Conservation (phyloP, 495 filamentous ascomycete species). For the Schizothecium vesticola region DNA sequence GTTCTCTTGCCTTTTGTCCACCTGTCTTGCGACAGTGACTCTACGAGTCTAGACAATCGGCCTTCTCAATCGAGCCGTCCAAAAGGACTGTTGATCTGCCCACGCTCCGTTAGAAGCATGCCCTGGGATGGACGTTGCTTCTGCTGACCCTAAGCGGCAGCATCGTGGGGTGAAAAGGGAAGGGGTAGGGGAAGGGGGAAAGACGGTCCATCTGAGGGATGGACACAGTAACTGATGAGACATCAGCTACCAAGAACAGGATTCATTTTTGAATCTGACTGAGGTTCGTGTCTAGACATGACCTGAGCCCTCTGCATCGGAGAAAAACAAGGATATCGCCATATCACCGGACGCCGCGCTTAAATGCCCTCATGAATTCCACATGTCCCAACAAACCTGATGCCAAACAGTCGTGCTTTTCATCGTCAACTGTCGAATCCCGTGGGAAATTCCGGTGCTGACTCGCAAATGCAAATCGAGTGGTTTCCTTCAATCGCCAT, state of each 20-base stretch:
- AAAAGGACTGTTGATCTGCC: conserved; percentile 49
- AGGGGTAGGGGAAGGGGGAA: conserved; percentile 2
- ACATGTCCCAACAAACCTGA: conserved; percentile 11
- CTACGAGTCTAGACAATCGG: conserved; percentile 48
- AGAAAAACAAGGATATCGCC: conserved; percentile 10
- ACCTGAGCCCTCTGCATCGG: conserved; percentile 7
- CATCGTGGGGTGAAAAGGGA: conserved; percentile 37
- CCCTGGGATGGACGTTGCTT: conserved; percentile 45
- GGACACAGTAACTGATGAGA: not conserved
- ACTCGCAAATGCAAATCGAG: conserved; percentile 9
- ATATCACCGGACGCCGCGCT: conserved; percentile 30
- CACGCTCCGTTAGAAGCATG: conserved; percentile 52
- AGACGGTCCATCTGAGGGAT: not conserved
- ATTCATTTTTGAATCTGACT: conserved; percentile 31
- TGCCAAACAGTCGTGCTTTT: not conserved
- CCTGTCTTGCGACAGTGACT: conserved; percentile 41
- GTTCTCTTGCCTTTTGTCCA: conserved; percentile 72
- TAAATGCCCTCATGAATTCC: conserved; percentile 15
- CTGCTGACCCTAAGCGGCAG: conserved; percentile 45
- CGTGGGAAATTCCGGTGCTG: conserved; percentile 1
- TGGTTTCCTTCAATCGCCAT: conserved; percentile 44
- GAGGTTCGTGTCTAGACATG: conserved; percentile 24
- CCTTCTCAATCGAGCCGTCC: conserved; percentile 57
- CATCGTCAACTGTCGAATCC: not conserved
- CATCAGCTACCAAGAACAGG: not conserved